A percentile compares a stretch with the other conserved stretches of the same genome.
Evolutionary conservation across 2,329 filamentous ascomycete genomes (phyloP).

Genomic region (Berkeleyomyces rouxiae): DNA sequence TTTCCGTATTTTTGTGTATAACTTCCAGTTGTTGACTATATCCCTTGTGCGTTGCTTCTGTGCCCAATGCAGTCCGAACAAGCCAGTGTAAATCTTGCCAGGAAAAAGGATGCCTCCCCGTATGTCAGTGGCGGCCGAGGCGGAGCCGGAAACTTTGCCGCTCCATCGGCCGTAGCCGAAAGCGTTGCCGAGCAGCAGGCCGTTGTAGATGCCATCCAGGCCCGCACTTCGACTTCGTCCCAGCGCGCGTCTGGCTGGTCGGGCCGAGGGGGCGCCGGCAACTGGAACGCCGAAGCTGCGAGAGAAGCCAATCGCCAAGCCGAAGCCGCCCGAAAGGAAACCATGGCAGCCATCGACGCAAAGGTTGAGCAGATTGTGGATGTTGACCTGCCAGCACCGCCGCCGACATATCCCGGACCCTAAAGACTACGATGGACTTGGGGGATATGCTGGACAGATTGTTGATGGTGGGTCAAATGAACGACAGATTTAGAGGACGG

Average conservation of each 20-base stretch:
- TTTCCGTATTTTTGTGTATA: not conserved
- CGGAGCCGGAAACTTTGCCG: slow-evolving; percentile 44
- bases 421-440: not conserved
- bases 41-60: not conserved
- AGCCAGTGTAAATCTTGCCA: slow-evolving; percentile 18
- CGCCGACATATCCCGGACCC: slow-evolving; percentile 20
- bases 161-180: slow-evolving; percentile 23
- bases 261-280: slow-evolving; percentile 38
- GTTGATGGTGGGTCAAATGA: too few species aligned
- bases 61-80: not conserved
- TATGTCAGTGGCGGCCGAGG: slow-evolving; percentile 37
- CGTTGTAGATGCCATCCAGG: not conserved
- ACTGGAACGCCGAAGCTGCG: slow-evolving; percentile 23
- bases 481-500: too few species aligned
- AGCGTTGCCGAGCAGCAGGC: slow-evolving; percentile 17
- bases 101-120: slow-evolving; percentile 19
- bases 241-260: slow-evolving; percentile 16
- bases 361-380: slow-evolving; percentile 27
- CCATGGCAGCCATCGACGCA: slow-evolving; percentile 22
- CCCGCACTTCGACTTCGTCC: not conserved
- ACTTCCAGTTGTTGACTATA: not conserved
- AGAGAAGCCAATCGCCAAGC: slow-evolving; percentile 9
- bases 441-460: too few species aligned
- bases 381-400: slow-evolving; percentile 24
- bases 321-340: slow-evolving; percentile 18